Evolutionary conservation across 192 early-diverging fungal species (phyloP).

Genomic region (Gonapodya prolifera): DNA sequence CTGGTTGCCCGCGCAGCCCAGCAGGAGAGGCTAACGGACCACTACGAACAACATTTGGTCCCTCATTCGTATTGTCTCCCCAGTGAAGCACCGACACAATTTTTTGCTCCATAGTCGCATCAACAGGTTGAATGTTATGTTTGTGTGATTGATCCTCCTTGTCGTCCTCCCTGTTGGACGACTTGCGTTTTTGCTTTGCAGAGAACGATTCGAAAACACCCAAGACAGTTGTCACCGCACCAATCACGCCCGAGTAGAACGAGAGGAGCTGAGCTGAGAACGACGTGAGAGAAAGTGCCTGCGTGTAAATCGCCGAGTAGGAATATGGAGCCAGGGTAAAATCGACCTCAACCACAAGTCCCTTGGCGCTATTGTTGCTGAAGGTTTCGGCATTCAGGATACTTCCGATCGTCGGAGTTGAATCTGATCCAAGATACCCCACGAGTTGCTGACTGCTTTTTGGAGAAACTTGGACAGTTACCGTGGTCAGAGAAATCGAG

Average conservation of each 20-base stretch:
- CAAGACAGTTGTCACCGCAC: neutral
- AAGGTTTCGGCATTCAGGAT: neutral
- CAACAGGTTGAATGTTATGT: neutral
- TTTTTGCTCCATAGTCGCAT: neutral
- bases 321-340: neutral
- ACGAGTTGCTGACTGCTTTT: neutral
- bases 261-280: neutral
- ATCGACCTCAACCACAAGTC: neutral
- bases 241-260: neutral
- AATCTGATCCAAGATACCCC: neutral
- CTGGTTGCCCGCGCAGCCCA: too few species aligned
- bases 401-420: neutral
- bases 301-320: neutral
- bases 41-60: neutral
- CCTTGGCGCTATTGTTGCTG: neutral
- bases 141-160: neutral
- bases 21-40: too few species aligned
- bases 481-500: neutral
- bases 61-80: neutral
- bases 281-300: neutral
- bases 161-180: neutral
- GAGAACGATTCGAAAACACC: neutral
- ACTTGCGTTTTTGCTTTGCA: neutral
- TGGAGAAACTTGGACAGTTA: neutral
- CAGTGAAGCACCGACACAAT: neutral